Base-by-base conservation (phyloP, 768 basidiomycete genomes). In the Russula virescens region DNA sequence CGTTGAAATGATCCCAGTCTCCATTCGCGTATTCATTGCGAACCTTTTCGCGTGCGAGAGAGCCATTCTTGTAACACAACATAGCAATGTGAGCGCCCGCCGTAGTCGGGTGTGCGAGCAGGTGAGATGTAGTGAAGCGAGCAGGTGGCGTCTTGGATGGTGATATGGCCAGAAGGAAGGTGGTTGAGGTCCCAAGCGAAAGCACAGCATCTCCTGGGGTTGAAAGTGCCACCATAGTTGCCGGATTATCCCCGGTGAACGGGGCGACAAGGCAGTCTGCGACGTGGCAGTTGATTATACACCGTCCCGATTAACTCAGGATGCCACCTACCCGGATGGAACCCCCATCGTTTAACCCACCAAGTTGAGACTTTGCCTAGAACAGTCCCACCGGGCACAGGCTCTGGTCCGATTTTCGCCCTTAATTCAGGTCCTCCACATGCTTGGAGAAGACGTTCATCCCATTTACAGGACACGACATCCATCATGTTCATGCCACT, bases 401-500 rank as follows among this genome's bases (percentile, higher is more conserved):
- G 89, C 65, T 93, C 89, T 8, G 80, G 80, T 0, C 89, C 90
- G 23, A 95, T 72, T 75, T 92, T 95, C 3, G 71, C 66, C 16
- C 82, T 82, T 49, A 94, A 75, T 53, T 80, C 83, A 6, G 83
- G 74, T 5, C 88, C 89, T 38, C 88, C 90, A 65, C 85, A 88
- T 3, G 83, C 80, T 23, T 84, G 77, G 11, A 93, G 75, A 46
- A 94, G 75, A 45, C 74, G 68, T 61, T 85, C 80, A 63, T 89
- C 82, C 91, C 91, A 94, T 72, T 83, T 83, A 71, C 82, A 81
- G 1, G 83, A 81, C 34, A 86, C 73, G 55, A 93, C 82, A 65
- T 90, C 78, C 87, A 90, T 93, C 31, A 94, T 75, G 71, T 94
- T 94, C 90, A 91, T 94, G 0, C 93, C 93, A 70, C 89, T 91